phyloP scores from a whole-genome alignment of 208 protist genomes.

The Porcisia deanei region DNA sequence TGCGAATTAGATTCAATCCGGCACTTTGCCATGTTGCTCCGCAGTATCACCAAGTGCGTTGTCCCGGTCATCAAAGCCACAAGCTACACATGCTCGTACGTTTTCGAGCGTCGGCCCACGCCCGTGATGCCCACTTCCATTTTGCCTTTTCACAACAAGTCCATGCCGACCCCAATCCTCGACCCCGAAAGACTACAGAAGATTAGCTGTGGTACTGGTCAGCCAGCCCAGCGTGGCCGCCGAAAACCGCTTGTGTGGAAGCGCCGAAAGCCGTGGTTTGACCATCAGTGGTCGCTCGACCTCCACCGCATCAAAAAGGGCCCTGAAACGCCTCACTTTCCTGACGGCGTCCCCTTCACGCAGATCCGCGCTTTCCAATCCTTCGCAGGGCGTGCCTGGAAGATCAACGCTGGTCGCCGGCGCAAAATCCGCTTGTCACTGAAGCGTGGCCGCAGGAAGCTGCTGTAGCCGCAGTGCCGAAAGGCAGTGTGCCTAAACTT shows the following conservation, averaged over 20 bases:
- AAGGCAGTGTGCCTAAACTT: neutral
- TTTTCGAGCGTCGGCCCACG: slow-evolving; percentile 19
- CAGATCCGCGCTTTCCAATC: slow-evolving; percentile 88
- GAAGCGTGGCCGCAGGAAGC: slow-evolving; percentile 84
- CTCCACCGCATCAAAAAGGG: slow-evolving; percentile 81
- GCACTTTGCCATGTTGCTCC: slow-evolving; percentile 21
- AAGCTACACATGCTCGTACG: slow-evolving; percentile 36
- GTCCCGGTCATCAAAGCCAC: slow-evolving; percentile 60
- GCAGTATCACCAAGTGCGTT: slow-evolving; percentile 32
- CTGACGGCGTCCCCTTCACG: slow-evolving; percentile 85
- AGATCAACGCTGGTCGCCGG: slow-evolving; percentile 86
- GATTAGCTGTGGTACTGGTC: slow-evolving; percentile 73
- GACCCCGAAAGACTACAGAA: slow-evolving; percentile 50
- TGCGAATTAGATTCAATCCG: neutral
- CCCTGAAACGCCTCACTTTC: slow-evolving; percentile 82
- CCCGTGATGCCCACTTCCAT: slow-evolving; percentile 25
- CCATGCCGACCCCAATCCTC: slow-evolving; percentile 77
- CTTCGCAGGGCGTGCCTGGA: slow-evolving; percentile 82
- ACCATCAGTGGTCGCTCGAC: slow-evolving; percentile 87
- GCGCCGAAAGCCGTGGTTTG: slow-evolving; percentile 91
- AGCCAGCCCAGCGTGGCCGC: slow-evolving; percentile 80
- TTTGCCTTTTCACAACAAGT: slow-evolving; percentile 45
- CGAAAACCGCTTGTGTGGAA: slow-evolving; percentile 87
- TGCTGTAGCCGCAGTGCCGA: slow-evolving; percentile 46
- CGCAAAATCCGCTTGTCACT: slow-evolving; percentile 88